phyloP scores from a whole-genome alignment of 1,284 basidiomycete genomes.

The Blastosporella zonata region DNA sequence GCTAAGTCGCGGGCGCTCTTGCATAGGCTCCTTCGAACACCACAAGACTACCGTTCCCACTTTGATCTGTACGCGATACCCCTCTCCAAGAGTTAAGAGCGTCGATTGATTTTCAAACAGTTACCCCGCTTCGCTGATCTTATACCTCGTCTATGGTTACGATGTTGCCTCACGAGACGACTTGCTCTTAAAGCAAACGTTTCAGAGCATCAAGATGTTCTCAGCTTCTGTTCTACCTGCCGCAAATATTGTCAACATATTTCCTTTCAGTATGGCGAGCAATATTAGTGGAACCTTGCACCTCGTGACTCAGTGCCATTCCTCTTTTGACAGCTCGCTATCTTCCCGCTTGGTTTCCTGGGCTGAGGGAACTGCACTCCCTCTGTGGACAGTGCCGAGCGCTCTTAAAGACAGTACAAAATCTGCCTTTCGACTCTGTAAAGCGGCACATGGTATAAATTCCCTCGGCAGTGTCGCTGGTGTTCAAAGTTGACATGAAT shows the following conservation, averaged over 20 bases:
- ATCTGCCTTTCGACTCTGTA: background rate
- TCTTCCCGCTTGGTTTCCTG: background rate
- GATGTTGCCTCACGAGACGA: background rate
- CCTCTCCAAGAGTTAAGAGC: background rate
- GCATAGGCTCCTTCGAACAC: background rate
- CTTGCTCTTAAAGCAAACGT: background rate
- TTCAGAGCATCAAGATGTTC: background rate
- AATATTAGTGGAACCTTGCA: too few relatives aligned
- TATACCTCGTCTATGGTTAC: background rate
- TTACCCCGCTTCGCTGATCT: background rate
- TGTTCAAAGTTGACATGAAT: background rate
- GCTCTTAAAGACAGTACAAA: background rate
- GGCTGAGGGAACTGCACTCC: background rate
- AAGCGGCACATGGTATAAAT: background rate
- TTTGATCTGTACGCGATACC: background rate
- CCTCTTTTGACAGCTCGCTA: background rate
- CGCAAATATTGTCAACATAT: background rate
- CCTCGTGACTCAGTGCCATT: too few relatives aligned
- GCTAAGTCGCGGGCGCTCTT: background rate
- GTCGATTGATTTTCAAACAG: background rate
- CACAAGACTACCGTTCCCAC: background rate
- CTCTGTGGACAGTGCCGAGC: background rate
- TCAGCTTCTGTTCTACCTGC: background rate
- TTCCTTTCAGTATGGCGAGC: background rate
- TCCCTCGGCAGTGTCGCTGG: background rate